Conservation (phyloP, 768 basidiomycete species). For the Piloderma croceum region DNA sequence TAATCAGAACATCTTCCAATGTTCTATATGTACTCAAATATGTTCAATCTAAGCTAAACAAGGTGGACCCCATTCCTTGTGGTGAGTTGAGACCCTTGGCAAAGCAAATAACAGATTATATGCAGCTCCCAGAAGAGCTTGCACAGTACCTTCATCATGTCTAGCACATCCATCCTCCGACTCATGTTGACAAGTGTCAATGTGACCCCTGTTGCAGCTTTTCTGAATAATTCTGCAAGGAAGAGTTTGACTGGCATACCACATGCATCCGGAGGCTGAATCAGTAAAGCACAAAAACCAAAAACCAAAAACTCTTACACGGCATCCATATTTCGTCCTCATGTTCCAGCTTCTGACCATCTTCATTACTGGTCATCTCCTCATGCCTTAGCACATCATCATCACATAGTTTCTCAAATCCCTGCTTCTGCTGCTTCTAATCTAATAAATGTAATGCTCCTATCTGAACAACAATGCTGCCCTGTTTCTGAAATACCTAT, state of each 20-base stretch:
- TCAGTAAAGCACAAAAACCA: conserved; percentile 6
- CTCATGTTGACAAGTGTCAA: background rate
- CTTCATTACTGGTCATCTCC: conserved; percentile 19
- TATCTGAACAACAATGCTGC: conserved; percentile 21
- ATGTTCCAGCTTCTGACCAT: conserved; percentile 16
- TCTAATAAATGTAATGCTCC: background rate
- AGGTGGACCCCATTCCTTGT: conserved; percentile 28
- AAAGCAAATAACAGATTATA: background rate
- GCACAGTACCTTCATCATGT: background rate
- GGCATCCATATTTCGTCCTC: conserved; percentile 11
- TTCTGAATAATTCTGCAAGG: background rate
- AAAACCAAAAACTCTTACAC: conserved; percentile 1
- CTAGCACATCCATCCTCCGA: background rate
- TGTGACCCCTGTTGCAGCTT: background rate
- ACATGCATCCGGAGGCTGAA: background rate
- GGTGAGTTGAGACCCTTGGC: conserved; percentile 8
- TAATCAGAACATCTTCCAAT: conserved; percentile 10
- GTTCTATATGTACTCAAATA: conserved; percentile 19
- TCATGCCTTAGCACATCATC: background rate
- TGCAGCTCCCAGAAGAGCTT: background rate
- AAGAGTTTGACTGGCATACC: background rate
- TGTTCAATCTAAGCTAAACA: conserved; percentile 22
- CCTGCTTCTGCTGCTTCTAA: background rate
- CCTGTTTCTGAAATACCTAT: conserved; percentile 25
- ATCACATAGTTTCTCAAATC: background rate